A percentile compares a stretch with the other conserved stretches of the same genome.
These are phyloP conservation scores for Fusarium veterinarium DNA, from an alignment of 2,329 filamentous ascomycete genomes.

Conservation along the genomic window DNA sequence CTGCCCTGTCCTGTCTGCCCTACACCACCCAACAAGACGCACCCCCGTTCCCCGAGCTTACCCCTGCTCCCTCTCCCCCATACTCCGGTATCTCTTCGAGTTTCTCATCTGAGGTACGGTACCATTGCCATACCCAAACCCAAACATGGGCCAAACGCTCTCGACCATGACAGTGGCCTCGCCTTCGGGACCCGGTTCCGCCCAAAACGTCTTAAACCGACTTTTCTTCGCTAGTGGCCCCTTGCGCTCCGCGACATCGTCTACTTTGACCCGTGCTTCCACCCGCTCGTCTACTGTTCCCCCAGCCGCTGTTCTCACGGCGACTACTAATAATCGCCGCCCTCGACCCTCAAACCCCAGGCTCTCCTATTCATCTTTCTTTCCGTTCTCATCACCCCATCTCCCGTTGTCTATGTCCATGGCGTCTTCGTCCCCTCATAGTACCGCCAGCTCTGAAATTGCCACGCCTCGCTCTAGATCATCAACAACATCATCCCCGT, in stretches of 20 bases:
- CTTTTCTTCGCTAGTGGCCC: constrained; percentile 49
- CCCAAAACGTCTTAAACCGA: constrained; percentile 50
- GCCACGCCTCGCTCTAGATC: constrained; percentile 63
- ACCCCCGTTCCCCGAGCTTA: constrained; percentile 27
- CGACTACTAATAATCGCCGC: constrained; percentile 47
- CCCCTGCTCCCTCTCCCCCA: constrained; percentile 35
- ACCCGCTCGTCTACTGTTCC: constrained; percentile 33
- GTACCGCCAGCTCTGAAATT: constrained; percentile 62
- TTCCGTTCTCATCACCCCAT: constrained; percentile 43
- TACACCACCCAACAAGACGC: constrained; percentile 29
- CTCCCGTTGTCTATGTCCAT: constrained; percentile 42
- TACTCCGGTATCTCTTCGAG: constrained; percentile 37
- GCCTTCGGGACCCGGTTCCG: constrained; percentile 44
- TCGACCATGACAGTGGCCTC: constrained; percentile 43
- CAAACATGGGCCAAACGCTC: constrained; percentile 45
- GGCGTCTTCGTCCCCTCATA: constrained; percentile 54
- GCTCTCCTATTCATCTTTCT: constrained; percentile 41
- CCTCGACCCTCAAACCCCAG: constrained; percentile 42
- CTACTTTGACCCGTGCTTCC: constrained; percentile 34
- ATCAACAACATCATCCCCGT: constrained; percentile 60
- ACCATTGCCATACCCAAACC: constrained; percentile 16
- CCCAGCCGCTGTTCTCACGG: constrained; percentile 28
- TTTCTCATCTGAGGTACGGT: constrained; percentile 25
- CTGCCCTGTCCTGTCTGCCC: constrained; percentile 20
- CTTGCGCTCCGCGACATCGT: constrained; percentile 44